Base-by-base conservation (phyloP, 305 asterid species). In the Rubia balearica region DNA sequence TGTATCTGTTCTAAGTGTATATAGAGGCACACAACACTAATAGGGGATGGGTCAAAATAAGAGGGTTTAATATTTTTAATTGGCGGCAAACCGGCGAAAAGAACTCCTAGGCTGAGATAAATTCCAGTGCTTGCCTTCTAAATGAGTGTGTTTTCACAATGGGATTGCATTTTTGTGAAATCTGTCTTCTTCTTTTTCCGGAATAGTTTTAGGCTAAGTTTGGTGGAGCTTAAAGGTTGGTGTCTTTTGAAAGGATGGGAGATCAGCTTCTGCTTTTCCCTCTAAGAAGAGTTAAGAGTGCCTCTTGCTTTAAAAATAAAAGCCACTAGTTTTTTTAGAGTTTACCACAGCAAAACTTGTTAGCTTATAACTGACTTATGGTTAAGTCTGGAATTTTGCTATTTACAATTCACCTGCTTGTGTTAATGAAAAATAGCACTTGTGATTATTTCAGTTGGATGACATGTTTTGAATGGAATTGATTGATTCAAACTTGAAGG, bases 401-500 rank as follows among this genome's bases (percentile, higher is more conserved):
- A 19, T 24, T 42, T 27, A 0, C 61, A 21, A 14, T 43, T 42
- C 11, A 8, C 6, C 21, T 36, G 19, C 1, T 17, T 65, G 24
- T 51, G 65, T 48, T 63, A 12, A 17, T 38, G 68, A 40, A 36
- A 36, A 19, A n/a, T 14, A 27, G 4, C 17, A 1, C 36, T 16
- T 22, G 27, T 65, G 22, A 59, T 68, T 51, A 14, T 45, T 61
- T 21, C 73, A 43, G 42, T 61, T 19, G 61, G 22, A 72, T 72
- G 66, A 22, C 36, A 70, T 61, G 59, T 74, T 9, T 43, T 16
- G 73, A 60, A 74, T 17, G 74, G 71, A 76, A 59, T 72, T 75
- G 71, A 77, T 67, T 71, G 61, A 65, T 57, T 77, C 45, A 76
- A 80, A 81, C 68, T 83, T 80, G 83, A 82, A 87, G 86, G 77